phyloP scores from a whole-genome alignment of 352 stramenopile species.

The Phytophthora colocasiae region DNA sequence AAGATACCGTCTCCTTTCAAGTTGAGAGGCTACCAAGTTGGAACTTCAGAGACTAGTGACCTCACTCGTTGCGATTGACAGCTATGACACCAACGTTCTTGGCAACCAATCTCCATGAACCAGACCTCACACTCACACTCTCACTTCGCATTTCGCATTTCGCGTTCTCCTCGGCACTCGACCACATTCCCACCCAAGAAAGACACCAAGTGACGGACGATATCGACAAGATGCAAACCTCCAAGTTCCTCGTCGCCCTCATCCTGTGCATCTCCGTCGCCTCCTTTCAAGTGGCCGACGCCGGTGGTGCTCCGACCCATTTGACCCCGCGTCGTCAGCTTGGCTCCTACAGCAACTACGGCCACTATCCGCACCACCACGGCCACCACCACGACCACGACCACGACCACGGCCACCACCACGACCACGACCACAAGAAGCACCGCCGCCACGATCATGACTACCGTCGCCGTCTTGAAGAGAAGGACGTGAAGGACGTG shows the following conservation, averaged over 20 bases:
- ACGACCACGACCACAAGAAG: not conserved
- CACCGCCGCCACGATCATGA: not conserved
- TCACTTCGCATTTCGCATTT: not conserved
- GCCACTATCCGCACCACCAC: not conserved
- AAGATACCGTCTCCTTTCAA: too few relatives aligned
- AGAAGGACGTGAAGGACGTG: constrained; percentile 1
- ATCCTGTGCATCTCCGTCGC: not conserved
- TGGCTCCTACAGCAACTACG: not conserved
- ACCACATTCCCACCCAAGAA: not conserved
- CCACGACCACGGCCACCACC: not conserved
- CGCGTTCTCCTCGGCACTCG: not conserved
- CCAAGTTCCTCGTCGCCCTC: not conserved
- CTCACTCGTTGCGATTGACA: constrained; percentile 45
- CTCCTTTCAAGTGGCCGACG: not conserved
- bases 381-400: not conserved
- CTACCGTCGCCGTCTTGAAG: not conserved
- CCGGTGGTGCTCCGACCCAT: not conserved
- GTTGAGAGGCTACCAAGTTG: too few relatives aligned
- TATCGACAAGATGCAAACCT: not conserved
- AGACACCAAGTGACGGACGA: not conserved
- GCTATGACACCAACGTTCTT: not conserved
- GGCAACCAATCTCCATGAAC: too few relatives aligned
- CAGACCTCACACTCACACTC: not conserved
- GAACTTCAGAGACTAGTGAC: too few relatives aligned
- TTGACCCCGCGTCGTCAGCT: not conserved